Conservation (phyloP, 2,329 filamentous ascomycete genomes). For the Blumeria hordei region DNA sequence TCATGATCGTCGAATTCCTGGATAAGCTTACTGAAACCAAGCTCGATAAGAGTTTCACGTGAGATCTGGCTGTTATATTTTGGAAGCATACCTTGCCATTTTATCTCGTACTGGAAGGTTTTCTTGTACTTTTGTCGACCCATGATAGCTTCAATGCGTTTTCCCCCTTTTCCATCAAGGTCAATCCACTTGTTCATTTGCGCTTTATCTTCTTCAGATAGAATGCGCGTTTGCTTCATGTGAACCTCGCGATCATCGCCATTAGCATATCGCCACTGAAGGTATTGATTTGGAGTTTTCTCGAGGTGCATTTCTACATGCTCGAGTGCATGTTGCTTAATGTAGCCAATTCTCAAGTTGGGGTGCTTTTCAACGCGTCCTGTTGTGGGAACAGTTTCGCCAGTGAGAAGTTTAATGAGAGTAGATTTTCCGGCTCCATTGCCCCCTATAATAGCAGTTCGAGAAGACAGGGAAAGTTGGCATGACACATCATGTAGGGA, state of each 20-base stretch:
- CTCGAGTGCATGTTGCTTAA: slow-evolving; percentile 96
- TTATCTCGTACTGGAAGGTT: slow-evolving; percentile 94
- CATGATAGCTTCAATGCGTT: slow-evolving; percentile 69
- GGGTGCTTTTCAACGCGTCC: slow-evolving; percentile 96
- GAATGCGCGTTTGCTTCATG: slow-evolving; percentile 85
- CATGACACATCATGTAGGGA: slow-evolving; percentile 77
- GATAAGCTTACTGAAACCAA: slow-evolving; percentile 77
- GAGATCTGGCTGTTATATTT: slow-evolving; percentile 88
- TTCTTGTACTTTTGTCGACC: slow-evolving; percentile 99
- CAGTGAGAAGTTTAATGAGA: slow-evolving; percentile 89
- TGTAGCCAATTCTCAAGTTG: slow-evolving; percentile 95
- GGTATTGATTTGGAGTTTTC: slow-evolving; percentile 96
- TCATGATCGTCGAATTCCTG: slow-evolving; percentile 99
- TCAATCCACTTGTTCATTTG: slow-evolving; percentile 88
- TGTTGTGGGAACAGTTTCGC: slow-evolving; percentile 59
- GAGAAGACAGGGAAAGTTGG: slow-evolving; percentile 66
- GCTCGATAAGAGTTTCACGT: slow-evolving; percentile 66
- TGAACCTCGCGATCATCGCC: slow-evolving; percentile 92
- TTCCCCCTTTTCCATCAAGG: slow-evolving; percentile 54
- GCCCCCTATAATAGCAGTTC: slow-evolving; percentile 86
- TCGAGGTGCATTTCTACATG: slow-evolving; percentile 99
- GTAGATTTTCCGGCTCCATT: slow-evolving; percentile 98
- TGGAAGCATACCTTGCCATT: slow-evolving; percentile 73
- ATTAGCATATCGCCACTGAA: slow-evolving; percentile 95
- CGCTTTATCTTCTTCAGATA: slow-evolving; percentile 61